Evolutionary conservation across 192 early-diverging fungal genomes (phyloP), one percentile per base, ranked within the genome.

Genomic region (Obelidium mucronatum): DNA sequence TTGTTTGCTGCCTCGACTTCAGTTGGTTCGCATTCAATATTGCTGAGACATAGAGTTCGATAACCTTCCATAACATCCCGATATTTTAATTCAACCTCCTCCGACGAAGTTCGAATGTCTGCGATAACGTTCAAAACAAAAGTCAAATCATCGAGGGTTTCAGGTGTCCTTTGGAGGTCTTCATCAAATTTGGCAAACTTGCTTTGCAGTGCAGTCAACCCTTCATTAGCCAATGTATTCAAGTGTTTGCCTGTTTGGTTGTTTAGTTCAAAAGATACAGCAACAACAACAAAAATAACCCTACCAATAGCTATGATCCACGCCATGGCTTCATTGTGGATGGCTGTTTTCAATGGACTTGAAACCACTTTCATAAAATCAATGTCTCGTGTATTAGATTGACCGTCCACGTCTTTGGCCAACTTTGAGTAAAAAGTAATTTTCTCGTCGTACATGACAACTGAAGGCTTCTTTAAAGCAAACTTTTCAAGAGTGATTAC

Each of bases 401-500:
- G 85, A 48, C 66, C 76, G 31, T 90, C 84, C 3, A 90, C 89
- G 66, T 90, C 89, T 69, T 77, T 80, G 2, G 86, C 87, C 36
- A 90, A 67, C 67, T 89, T 90, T 17, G 84, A 78, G 71, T 90
- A 90, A 61, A 88, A 90, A 19, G 78, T 78, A 11, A 90, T 78
- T 80, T 89, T 89, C 22, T 87, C 85, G 66, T 90, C 89, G 67
- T 87, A 90, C 48, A 69, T 76, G 8, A 85, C 77, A 19, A 87
- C 82, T 8, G 82, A 81, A 13, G 89, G 87, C 67, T 89, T 90
- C 67, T 90, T 90, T 34, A 88, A 83, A 1, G 89, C 87, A 82
- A 90, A 90, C 73, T 90, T 90, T 76, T 90, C 89, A 40, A 90
- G 74, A 2, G 89, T 90, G 19, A 88, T 83, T 15, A 83, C 86